A percentile compares a stretch with the other conserved stretches of the same genome.
Evolutionary conservation across 306 rosid species (phyloP).

Genomic region (Abrus precatorius): DNA sequence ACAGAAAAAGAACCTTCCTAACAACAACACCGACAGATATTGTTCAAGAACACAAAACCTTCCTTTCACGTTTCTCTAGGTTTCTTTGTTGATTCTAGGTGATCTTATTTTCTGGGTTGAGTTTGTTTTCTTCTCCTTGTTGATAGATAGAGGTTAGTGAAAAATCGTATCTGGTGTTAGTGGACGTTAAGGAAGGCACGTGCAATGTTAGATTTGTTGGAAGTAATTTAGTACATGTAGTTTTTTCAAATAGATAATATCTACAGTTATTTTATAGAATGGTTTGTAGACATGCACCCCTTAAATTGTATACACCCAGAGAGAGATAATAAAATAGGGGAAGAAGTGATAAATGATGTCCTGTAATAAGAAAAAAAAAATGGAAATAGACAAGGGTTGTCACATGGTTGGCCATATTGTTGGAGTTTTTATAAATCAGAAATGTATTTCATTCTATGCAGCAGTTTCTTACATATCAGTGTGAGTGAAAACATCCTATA

Average conservation of each 20-base stretch:
- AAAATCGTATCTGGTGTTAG: background rate
- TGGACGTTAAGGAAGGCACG: background rate
- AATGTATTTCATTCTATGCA: no score
- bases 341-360: no score
- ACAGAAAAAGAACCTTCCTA: slow-evolving; percentile 36
- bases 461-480: no score
- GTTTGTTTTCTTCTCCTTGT: background rate
- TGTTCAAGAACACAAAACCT: slow-evolving; percentile 43
- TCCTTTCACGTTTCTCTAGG: slow-evolving; percentile 49
- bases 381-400: no score
- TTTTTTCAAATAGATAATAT: background rate
- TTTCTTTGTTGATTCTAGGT: background rate
- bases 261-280: background rate
- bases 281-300: no score
- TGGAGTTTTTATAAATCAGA: no score
- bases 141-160: background rate
- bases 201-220: background rate
- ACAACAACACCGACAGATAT: slow-evolving; percentile 14
- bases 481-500: no score
- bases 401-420: no score
- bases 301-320: no score
- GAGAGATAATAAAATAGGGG: no score
- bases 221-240: background rate
- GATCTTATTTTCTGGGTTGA: background rate
- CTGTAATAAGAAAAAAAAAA: no score